phyloP scores from a whole-genome alignment of 2,329 filamentous ascomycete species.

The Conoideocrella luteorostrata region DNA sequence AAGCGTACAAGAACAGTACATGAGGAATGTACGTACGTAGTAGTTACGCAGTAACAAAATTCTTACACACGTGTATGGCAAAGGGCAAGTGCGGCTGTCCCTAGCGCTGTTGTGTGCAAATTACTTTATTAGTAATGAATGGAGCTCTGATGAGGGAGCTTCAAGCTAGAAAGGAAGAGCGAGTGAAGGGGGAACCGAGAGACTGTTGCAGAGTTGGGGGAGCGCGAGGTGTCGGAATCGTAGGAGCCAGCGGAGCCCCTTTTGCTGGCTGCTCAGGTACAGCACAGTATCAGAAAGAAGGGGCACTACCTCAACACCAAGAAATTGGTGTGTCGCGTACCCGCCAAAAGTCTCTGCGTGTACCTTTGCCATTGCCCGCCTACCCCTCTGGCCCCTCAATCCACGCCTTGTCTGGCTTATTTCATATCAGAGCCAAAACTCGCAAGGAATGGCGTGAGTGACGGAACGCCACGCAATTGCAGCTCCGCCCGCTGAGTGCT shows the following conservation, averaged over 20 bases:
- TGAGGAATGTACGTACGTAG: neutral
- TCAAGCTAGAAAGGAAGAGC: conserved; percentile 22
- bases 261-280: conserved; percentile 20
- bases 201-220: conserved; percentile 21
- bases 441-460: conserved; percentile 9
- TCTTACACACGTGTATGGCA: too few relatives aligned
- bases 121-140: too few relatives aligned
- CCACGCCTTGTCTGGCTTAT: conserved; percentile 1
- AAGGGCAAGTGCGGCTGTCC: too few relatives aligned
- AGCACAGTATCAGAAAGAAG: conserved; percentile 30
- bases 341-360: conserved; percentile 28
- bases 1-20: too few relatives aligned
- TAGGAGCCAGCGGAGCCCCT: neutral
- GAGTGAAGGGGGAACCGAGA: conserved; percentile 20
- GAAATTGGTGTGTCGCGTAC: conserved; percentile 30
- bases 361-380: too few relatives aligned
- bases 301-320: conserved; percentile 26
- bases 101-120: too few relatives aligned
- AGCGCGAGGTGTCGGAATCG: conserved; percentile 12
- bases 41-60: too few relatives aligned
- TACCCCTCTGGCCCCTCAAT: too few relatives aligned
- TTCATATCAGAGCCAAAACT: too few relatives aligned
- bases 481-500: neutral
- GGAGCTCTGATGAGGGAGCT: too few relatives aligned
- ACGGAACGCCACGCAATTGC: conserved; percentile 5